These are phyloP conservation scores for Piper longum DNA, from an alignment of 164 flowering plant species.

Conservation along the genomic window DNA sequence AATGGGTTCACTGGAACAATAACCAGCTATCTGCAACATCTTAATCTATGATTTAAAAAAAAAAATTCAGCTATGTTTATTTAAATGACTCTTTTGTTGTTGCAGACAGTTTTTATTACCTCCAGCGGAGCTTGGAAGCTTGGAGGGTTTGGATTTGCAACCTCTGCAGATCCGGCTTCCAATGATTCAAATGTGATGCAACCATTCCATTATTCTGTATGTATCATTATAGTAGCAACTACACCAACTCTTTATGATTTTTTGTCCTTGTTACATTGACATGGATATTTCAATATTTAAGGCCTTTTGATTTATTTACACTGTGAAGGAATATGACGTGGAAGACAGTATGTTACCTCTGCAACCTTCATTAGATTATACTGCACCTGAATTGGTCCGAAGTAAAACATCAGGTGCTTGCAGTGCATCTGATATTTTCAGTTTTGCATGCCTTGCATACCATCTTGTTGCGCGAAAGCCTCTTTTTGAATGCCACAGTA, in stretches of 20 bases:
- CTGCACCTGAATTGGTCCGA: conserved; percentile 86
- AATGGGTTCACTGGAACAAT: no score
- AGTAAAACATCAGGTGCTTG: conserved; percentile 41
- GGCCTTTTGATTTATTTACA: conserved; percentile 5
- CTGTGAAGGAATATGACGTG: conserved; percentile 78
- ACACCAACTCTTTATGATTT: neutral
- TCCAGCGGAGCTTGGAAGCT: conserved; percentile 97
- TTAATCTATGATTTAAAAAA: no score
- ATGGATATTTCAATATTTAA: neutral
- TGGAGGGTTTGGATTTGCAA: conserved; percentile 87
- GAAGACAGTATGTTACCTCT: conserved; percentile 88
- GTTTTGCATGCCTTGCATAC: conserved; percentile 94
- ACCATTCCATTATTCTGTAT: conserved; percentile 79
- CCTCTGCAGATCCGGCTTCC: conserved; percentile 48
- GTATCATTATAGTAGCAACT: conserved; percentile 12
- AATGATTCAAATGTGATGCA: conserved; percentile 34
- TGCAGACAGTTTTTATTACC: conserved; percentile 79
- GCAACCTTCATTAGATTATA: conserved; percentile 89
- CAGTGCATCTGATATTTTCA: conserved; percentile 67
- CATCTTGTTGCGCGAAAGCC: conserved; percentile 82
- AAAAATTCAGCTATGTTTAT: no score
- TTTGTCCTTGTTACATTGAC: neutral
- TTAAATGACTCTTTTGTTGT: conserved; percentile 7
- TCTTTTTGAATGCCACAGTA: conserved; percentile 87
- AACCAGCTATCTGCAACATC: no score